Evolutionary conservation across 352 stramenopile genomes (phyloP).

Genomic region (Blastocystis sp.): DNA sequence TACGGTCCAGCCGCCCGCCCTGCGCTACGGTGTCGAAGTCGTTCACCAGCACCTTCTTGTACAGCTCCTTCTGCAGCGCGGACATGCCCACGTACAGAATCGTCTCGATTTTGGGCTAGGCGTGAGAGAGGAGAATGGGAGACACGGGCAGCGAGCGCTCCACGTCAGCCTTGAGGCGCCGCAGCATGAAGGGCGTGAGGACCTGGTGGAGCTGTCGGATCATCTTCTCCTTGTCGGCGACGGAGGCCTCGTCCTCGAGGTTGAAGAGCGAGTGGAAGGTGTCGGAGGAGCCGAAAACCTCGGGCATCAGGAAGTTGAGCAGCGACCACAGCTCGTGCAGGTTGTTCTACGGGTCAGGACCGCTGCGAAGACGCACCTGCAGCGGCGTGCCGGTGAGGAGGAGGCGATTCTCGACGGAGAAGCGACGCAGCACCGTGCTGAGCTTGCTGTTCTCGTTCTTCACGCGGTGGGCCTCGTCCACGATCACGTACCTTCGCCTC

Average conservation of each 20-base stretch:
- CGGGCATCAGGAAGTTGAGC: slow-evolving; percentile 90
- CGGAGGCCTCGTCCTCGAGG: slow-evolving; percentile 62
- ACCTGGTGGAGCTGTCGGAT: slow-evolving; percentile 87
- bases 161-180: slow-evolving; percentile 94
- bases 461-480: slow-evolving; percentile 94
- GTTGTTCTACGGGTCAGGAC: slow-evolving; percentile 87
- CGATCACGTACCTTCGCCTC: slow-evolving; percentile 80
- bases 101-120: slow-evolving; percentile 90
- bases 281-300: slow-evolving; percentile 94
- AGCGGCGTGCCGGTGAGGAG: slow-evolving; percentile 86
- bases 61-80: slow-evolving; percentile 95
- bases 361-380: slow-evolving; percentile 75
- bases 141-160: slow-evolving; percentile 84
- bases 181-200: slow-evolving; percentile 93
- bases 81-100: slow-evolving; percentile 97
- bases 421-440: slow-evolving; percentile 66
- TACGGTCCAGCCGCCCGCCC: not conserved
- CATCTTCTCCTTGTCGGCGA: slow-evolving; percentile 57
- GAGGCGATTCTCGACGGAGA: slow-evolving; percentile 71
- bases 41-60: slow-evolving; percentile 81
- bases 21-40: slow-evolving; percentile 75
- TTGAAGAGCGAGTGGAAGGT: slow-evolving; percentile 85
- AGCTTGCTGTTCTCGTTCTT: slow-evolving; percentile 82
- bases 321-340: slow-evolving; percentile 95
- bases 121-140: not conserved